Evolutionary conservation across 83 land plant genomes (phyloP).

Genomic region (Picea engelmannii): DNA sequence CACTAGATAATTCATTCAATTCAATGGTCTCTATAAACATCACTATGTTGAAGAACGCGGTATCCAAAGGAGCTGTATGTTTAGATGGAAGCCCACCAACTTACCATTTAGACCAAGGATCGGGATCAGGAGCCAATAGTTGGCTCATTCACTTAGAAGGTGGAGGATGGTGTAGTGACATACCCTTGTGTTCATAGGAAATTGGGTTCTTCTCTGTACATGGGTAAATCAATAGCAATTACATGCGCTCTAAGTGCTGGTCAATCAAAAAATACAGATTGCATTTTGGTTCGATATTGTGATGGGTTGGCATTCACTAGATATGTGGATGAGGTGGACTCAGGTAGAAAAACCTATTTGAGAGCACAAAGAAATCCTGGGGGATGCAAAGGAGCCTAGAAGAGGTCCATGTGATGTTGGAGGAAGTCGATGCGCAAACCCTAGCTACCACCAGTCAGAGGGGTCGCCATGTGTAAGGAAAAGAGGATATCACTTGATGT

Average conservation of each 20-base stretch:
- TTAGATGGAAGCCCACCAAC: slow-evolving; percentile 34
- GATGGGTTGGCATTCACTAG: no score
- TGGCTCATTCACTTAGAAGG: slow-evolving; percentile 20
- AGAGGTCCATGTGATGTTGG: no score
- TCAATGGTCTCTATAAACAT: neutral
- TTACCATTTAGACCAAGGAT: slow-evolving; percentile 25
- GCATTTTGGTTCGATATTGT: no score
- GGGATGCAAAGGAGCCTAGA: no score
- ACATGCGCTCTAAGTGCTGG: slow-evolving; percentile 47
- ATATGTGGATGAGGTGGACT: no score
- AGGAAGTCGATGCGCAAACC: no score
- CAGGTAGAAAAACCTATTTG: no score
- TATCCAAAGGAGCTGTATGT: slow-evolving; percentile 4
- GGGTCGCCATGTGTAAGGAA: no score
- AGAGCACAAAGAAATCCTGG: no score
- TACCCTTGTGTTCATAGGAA: slow-evolving; percentile 34
- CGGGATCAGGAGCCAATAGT: neutral
- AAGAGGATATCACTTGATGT: no score
- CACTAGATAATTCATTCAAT: no score
- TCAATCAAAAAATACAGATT: slow-evolving; percentile 47
- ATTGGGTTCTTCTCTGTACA: neutral
- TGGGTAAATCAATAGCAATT: slow-evolving; percentile 20
- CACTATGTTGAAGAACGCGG: neutral
- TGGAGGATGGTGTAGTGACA: slow-evolving; percentile 37
- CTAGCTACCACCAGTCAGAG: no score